Evolutionary conservation across 1,284 basidiomycete genomes (phyloP).

Genomic region (Anthracocystis setariae): DNA sequence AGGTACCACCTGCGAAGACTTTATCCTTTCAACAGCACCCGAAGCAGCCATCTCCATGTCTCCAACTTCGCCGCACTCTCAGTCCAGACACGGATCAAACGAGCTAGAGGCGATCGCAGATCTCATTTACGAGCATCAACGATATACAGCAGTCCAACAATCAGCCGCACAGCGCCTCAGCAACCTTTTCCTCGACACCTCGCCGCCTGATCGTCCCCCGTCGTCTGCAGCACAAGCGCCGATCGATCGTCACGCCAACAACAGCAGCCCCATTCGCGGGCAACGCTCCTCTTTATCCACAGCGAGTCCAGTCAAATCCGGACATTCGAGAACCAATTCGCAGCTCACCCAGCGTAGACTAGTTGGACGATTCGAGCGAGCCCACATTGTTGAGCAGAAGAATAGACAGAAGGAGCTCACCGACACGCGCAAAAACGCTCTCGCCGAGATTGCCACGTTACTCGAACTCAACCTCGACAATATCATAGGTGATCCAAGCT

Average conservation of each 20-base stretch:
- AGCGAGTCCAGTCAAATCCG: conserved; percentile 26
- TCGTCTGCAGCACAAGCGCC: background rate
- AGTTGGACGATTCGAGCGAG: conserved; percentile 52
- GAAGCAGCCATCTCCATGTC: conserved; percentile 21
- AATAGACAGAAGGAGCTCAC: conserved; percentile 54
- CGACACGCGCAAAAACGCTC: conserved; percentile 49
- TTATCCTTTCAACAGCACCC: conserved; percentile 55
- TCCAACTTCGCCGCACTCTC: background rate
- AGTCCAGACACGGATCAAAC: conserved; percentile 11
- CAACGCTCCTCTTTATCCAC: conserved; percentile 9
- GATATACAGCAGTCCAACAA: conserved; percentile 35
- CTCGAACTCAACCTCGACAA: conserved; percentile 52
- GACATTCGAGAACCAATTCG: conserved; percentile 33
- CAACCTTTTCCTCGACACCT: conserved; percentile 29
- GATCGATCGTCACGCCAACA: conserved; percentile 11
- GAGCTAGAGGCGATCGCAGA: conserved; percentile 57
- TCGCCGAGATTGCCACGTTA: conserved; percentile 56
- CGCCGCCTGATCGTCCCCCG: conserved; percentile 21
- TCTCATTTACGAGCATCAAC: conserved; percentile 58
- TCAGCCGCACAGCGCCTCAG: conserved; percentile 42
- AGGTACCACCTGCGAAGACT: conserved; percentile 60
- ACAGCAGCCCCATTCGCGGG: conserved; percentile 16
- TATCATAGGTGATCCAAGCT: conserved; percentile 45
- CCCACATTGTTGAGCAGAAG: conserved; percentile 56
- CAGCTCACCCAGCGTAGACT: conserved; percentile 48